A percentile compares a stretch with the other conserved stretches of the same genome.
These are phyloP conservation scores for Calonectria honghensis DNA, from an alignment of 2,329 filamentous ascomycete genomes.

Conservation along the genomic window DNA sequence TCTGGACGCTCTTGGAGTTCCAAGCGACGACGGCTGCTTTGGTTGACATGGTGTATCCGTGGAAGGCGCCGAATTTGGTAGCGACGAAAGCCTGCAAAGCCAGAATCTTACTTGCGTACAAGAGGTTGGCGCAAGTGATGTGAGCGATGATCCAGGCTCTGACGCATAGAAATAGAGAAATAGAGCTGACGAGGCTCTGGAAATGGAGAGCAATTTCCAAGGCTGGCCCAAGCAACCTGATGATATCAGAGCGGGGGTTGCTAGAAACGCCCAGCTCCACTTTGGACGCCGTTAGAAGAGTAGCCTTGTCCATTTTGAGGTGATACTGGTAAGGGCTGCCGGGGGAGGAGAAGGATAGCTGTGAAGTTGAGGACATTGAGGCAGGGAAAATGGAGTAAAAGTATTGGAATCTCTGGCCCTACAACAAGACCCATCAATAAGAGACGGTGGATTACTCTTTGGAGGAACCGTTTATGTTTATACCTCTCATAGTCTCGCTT, in stretches of 20 bases:
- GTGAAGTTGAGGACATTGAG: conserved; percentile 2
- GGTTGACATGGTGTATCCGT: conserved; percentile 55
- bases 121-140: conserved; percentile 50
- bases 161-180: conserved; percentile 58
- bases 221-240: conserved; percentile 59
- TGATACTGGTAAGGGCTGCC: conserved; percentile 37
- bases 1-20: conserved; percentile 61
- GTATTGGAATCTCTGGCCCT: neutral
- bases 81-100: conserved; percentile 54
- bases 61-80: conserved; percentile 56
- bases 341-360: neutral
- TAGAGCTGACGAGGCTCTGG: conserved; percentile 59
- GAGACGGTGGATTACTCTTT: neutral
- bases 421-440: neutral
- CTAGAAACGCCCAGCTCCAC: conserved; percentile 58
- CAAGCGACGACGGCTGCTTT: conserved; percentile 58
- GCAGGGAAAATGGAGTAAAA: neutral
- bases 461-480: conserved; percentile 36
- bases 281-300: conserved; percentile 62
- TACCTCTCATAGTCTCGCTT: conserved; percentile 24
- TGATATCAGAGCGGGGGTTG: conserved; percentile 57
- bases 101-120: conserved; percentile 54
- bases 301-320: conserved; percentile 60
- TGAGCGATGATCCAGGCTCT: conserved; percentile 57
- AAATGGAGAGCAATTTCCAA: conserved; percentile 59